Conservation (phyloP, 2,329 filamentous ascomycete genomes). For the Corniculantispora saksenae region DNA sequence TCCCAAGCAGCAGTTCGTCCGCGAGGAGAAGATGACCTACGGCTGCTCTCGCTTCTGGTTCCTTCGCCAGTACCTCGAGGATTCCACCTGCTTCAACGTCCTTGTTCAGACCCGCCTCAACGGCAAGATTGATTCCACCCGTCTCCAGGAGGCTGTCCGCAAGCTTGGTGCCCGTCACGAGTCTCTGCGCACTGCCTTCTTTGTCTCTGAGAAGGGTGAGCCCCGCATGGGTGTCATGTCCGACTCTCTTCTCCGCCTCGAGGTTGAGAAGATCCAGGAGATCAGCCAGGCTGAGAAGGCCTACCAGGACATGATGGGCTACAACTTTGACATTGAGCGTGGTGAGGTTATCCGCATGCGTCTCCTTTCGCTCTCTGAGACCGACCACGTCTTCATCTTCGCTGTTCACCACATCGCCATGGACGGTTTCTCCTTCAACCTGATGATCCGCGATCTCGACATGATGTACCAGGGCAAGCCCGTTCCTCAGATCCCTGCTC, state of each 20-base stretch:
- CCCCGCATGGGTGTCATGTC: conserved; percentile 29
- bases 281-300: conserved; percentile 28
- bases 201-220: conserved; percentile 22
- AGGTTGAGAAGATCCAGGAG: conserved; percentile 26
- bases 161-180: conserved; percentile 25
- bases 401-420: conserved; percentile 52
- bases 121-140: conserved; percentile 22
- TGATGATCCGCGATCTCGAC: conserved; percentile 47
- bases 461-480: conserved; percentile 38
- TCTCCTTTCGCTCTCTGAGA: conserved; percentile 36
- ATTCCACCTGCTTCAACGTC: conserved; percentile 22
- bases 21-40: conserved; percentile 18
- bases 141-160: conserved; percentile 22
- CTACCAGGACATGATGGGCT: conserved; percentile 30
- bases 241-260: conserved; percentile 30
- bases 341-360: conserved; percentile 36
- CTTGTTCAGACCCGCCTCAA: conserved; percentile 18
- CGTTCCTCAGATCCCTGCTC: conserved; percentile 29
- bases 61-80: conserved; percentile 21
- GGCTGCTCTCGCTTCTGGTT: conserved; percentile 21
- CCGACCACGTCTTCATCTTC: conserved; percentile 44
- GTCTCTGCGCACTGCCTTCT: conserved; percentile 26
- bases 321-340: conserved; percentile 40
- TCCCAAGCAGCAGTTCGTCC: conserved; percentile 14
- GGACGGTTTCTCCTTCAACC: conserved; percentile 48